Evolutionary conservation across 2,329 filamentous ascomycete species (phyloP).

Genomic region (Ceratocystis huliohia): DNA sequence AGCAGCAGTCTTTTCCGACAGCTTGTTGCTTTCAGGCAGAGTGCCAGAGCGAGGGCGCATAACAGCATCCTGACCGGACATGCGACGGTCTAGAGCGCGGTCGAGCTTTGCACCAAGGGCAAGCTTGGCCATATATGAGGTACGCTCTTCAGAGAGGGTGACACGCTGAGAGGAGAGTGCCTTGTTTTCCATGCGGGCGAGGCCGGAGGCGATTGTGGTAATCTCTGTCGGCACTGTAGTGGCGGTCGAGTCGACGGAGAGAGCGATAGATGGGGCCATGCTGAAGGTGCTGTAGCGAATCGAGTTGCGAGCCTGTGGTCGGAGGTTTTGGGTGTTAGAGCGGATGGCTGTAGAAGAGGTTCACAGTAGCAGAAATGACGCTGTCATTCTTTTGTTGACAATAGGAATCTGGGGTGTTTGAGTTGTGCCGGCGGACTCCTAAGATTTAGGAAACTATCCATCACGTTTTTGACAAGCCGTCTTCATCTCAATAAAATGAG

Average conservation of each 20-base stretch:
- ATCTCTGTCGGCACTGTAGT: conserved; percentile 38
- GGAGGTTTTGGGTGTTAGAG: conserved; percentile 9
- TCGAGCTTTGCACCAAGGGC: conserved; percentile 84
- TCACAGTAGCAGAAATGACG: conserved; percentile 14
- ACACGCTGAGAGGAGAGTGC: conserved; percentile 73
- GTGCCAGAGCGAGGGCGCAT: conserved; percentile 48
- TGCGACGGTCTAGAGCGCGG: conserved; percentile 70
- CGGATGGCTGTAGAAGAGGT: neutral
- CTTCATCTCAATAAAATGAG: neutral
- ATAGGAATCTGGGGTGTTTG: no score
- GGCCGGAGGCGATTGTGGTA: conserved; percentile 59
- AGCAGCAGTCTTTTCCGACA: conserved; percentile 19
- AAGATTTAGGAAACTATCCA: no score
- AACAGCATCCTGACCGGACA: conserved; percentile 79
- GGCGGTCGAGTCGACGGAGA: conserved; percentile 37
- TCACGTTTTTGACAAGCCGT: no score
- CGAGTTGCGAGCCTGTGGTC: conserved; percentile 38
- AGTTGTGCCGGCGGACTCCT: no score
- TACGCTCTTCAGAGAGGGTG: conserved; percentile 63
- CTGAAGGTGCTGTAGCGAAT: conserved; percentile 49
- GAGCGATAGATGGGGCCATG: conserved; percentile 42
- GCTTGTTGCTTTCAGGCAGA: conserved; percentile 29
- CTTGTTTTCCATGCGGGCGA: conserved; percentile 84
- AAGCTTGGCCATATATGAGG: conserved; percentile 69
- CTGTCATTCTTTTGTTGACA: neutral